Evolutionary conservation across 2,329 filamentous ascomycete genomes (phyloP).

Genomic region (Blumeria hordei): DNA sequence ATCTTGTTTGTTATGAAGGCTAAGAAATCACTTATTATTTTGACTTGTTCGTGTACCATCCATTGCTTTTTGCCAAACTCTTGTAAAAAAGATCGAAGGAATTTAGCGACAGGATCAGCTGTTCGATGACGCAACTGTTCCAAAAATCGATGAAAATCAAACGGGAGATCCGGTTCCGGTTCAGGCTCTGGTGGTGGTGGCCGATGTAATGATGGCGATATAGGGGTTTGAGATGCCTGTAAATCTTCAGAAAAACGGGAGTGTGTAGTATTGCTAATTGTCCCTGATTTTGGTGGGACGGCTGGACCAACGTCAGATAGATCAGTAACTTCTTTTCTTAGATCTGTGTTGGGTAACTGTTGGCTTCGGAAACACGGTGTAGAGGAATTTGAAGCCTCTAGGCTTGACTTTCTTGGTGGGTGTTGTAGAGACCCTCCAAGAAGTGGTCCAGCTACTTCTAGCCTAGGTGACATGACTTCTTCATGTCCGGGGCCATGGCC

Average conservation of each 20-base stretch:
- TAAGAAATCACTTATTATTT: slow-evolving; percentile 91
- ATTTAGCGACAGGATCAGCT: slow-evolving; percentile 91
- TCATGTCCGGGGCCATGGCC: slow-evolving; percentile 47
- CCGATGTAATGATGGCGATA: slow-evolving; percentile 26
- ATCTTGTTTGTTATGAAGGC: slow-evolving; percentile 97
- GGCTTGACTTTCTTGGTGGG: slow-evolving; percentile 64
- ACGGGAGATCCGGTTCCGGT: slow-evolving; percentile 65
- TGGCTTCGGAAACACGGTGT: slow-evolving; percentile 12
- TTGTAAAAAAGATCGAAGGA: slow-evolving; percentile 75
- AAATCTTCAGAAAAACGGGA: slow-evolving; percentile 21
- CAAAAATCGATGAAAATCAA: slow-evolving; percentile 92
- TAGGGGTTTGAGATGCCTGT: slow-evolving; percentile 18
- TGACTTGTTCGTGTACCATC: slow-evolving; percentile 99
- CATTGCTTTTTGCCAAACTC: slow-evolving; percentile 96
- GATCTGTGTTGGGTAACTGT: slow-evolving; percentile 6
- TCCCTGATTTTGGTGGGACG: slow-evolving; percentile 20
- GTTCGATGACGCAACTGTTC: slow-evolving; percentile 91
- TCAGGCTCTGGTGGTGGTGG: slow-evolving; percentile 50
- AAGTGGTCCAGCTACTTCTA: slow-evolving; percentile 63
- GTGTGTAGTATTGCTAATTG: slow-evolving; percentile 13
- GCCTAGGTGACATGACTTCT: slow-evolving; percentile 75
- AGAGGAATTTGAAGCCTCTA: slow-evolving; percentile 36
- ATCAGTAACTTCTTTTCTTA: slow-evolving; percentile 4
- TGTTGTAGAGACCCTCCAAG: slow-evolving; percentile 42
- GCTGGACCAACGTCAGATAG: slow-evolving; percentile 14